Evolutionary conservation across 495 filamentous ascomycete genomes (phyloP).

Genomic region (Neurospora sp.): DNA sequence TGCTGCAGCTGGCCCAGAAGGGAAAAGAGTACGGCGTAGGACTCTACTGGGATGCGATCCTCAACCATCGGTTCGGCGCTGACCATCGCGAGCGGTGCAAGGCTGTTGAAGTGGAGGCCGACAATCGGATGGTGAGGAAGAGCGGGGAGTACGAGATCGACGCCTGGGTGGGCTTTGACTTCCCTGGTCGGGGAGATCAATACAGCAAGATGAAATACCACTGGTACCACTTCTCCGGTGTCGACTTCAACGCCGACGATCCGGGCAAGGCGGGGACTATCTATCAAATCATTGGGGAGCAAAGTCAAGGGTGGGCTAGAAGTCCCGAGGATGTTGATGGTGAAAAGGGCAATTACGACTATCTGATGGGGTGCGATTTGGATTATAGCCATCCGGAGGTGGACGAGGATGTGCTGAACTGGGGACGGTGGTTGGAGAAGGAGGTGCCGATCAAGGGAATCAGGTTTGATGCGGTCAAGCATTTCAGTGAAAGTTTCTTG

Average conservation of each 20-base stretch:
- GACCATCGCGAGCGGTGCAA: constrained; percentile 50
- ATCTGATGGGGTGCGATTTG: constrained; percentile 54
- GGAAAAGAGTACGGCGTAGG: constrained; percentile 46
- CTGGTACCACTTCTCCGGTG: constrained; percentile 61
- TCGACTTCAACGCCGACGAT: constrained; percentile 54
- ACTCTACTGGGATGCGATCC: constrained; percentile 63
- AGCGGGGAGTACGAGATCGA: constrained; percentile 52
- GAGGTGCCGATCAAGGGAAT: constrained; percentile 54
- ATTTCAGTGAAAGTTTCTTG: constrained; percentile 57
- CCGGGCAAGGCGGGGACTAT: constrained; percentile 43
- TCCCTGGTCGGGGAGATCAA: constrained; percentile 46
- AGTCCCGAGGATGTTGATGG: constrained; percentile 41
- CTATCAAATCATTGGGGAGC: constrained; percentile 54
- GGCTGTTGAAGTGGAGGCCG: constrained; percentile 51
- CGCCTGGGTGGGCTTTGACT: constrained; percentile 60
- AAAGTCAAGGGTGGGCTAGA: constrained; percentile 51
- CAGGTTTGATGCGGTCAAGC: constrained; percentile 65
- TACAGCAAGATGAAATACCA: constrained; percentile 56
- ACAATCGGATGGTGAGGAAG: constrained; percentile 48
- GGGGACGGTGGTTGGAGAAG: constrained; percentile 56
- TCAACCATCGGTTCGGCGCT: constrained; percentile 67
- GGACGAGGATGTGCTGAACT: constrained; percentile 49
- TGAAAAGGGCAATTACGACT: constrained; percentile 56
- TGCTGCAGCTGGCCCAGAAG: constrained; percentile 39
- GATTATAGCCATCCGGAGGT: constrained; percentile 61